Evolutionary conservation across 202 grass and related monocot species (phyloP), one percentile per base, ranked within the genome.

Genomic region (Saccharum hybrid): DNA sequence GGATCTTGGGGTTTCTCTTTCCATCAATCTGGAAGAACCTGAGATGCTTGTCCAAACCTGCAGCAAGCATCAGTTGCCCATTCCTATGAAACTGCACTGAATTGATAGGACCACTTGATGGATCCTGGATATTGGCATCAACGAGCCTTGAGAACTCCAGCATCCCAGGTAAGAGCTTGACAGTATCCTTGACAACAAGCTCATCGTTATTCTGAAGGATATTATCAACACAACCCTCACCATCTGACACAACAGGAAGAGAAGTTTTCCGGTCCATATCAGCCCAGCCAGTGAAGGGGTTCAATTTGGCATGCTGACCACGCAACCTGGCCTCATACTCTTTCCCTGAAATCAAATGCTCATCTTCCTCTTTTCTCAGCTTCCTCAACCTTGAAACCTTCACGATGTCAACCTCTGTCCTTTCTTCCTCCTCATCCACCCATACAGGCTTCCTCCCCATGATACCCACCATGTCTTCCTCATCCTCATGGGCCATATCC

Each of bases 71-170:
- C 46, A 96, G 86, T 43, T 96, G 91, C 18, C 91, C 93, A 38
- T 96, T 98, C 63, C 71, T 86, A 79, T 94, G 93, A 84, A 98
- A 98, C 71, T 96, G 93, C 34, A 90, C 92, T 37, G 96, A 95
- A 66, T 95, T 95, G 36, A 95, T 79, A 18, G 90, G 88, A 12
- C 75, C 90, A 63, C 22, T 90, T 2, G 90, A 94, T 73, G 78
- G 86, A 37, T 93, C 96, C 76, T 98, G 84, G 0, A 56, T 71
- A 88, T 95, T 93, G 11, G 87, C 92, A 90, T 98, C 78, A 8
- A 87, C 69, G 26, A 98, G 89, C 72, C 92, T 95, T 14, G 90
- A 93, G 72, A 84, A 95, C 30, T 89, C 96, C 67, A 98, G 60
- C 80, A 92, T 81, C 60, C 87, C 87, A 28, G 92, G 92, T 76